Conservation (phyloP, 129 eudicot species). For the Pseudognaphalium luteoalbum region DNA sequence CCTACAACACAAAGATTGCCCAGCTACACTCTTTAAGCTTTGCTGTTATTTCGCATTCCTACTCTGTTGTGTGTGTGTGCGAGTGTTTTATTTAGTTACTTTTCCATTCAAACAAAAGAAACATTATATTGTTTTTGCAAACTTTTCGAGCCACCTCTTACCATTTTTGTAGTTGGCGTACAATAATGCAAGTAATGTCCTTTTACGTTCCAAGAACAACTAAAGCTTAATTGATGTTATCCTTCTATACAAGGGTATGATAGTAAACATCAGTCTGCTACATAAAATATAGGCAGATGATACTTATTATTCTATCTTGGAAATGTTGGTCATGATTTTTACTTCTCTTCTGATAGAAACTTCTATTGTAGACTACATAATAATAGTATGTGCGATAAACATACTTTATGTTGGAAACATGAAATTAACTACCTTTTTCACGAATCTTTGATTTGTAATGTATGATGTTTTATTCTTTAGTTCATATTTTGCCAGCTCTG, state of each 20-base stretch:
- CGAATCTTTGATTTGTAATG: neutral
- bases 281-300: neutral
- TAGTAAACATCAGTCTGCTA: neutral
- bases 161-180: neutral
- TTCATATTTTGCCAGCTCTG: neutral
- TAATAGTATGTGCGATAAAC: neutral
- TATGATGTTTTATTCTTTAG: neutral
- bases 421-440: neutral
- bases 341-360: neutral
- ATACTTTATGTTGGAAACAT: neutral
- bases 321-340: neutral
- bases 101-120: neutral
- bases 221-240: neutral
- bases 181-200: neutral
- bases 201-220: neutral
- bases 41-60: neutral
- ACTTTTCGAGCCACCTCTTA: neutral
- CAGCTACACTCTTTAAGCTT: constrained; percentile 9
- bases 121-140: neutral
- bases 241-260: neutral
- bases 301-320: neutral
- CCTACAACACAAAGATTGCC: constrained; percentile 30
- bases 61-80: neutral
- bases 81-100: neutral
- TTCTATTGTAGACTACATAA: neutral